These are phyloP conservation scores for Monosporascus sp. DNA, from an alignment of 2,329 filamentous ascomycete species.

Conservation along the genomic window DNA sequence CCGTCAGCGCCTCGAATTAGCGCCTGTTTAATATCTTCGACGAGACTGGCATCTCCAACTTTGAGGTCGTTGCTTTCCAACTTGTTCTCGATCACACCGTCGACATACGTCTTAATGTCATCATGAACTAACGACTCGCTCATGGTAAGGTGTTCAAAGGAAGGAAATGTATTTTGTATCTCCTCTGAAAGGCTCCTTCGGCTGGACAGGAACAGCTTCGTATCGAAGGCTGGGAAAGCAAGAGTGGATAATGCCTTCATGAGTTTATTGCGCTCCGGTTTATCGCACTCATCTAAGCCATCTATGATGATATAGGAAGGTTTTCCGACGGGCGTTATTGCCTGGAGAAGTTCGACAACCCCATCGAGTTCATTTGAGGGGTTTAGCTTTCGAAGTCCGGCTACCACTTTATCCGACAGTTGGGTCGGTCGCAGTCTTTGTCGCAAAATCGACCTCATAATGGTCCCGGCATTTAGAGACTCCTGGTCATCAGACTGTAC, in stretches of 20 bases:
- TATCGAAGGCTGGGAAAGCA: constrained; percentile 7
- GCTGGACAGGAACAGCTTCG: constrained; percentile 1
- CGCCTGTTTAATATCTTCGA: constrained; percentile 18
- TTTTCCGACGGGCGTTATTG: constrained; percentile 1
- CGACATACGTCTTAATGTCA: constrained; percentile 19
- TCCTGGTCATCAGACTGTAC: constrained; percentile 13
- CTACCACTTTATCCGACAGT: constrained; percentile 7
- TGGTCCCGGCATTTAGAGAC: constrained; percentile 14
- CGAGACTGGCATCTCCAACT: constrained; percentile 8
- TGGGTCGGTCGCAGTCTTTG: constrained; percentile 11
- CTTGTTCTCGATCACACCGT: constrained; percentile 8
- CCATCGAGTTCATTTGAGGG: background rate
- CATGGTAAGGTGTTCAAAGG: constrained; percentile 9
- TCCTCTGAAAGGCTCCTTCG: constrained; percentile 9
- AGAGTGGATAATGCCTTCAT: constrained; percentile 12
- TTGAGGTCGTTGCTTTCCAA: constrained; percentile 6
- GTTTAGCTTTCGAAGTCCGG: background rate
- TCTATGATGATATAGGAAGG: constrained; percentile 21
- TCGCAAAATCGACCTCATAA: constrained; percentile 19
- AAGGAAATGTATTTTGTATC: constrained; percentile 3
- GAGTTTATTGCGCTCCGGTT: constrained; percentile 9
- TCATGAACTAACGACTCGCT: background rate
- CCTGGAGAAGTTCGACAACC: background rate
- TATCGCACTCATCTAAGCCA: constrained; percentile 23
- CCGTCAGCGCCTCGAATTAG: constrained; percentile 24